These are phyloP conservation scores for Entomortierella chlamydospora DNA, from an alignment of 192 early-diverging fungal species.

Conservation along the genomic window DNA sequence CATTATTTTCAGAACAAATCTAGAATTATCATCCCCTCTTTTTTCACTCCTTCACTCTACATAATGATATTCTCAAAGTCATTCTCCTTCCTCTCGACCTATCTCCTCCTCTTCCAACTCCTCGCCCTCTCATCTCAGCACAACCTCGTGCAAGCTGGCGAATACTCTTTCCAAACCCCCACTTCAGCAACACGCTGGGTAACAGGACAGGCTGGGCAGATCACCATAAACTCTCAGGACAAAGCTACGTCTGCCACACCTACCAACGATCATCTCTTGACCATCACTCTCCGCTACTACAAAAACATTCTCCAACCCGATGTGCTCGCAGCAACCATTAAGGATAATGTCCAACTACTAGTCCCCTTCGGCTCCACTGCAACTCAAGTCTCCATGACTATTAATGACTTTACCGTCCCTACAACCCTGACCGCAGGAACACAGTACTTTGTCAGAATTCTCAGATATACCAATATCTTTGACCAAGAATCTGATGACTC, in stretches of 20 bases:
- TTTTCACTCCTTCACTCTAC: not conserved
- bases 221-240: slow-evolving; percentile 21
- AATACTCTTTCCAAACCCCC: slow-evolving; percentile 22
- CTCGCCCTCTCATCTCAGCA: not conserved
- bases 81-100: not conserved
- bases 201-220: slow-evolving; percentile 15
- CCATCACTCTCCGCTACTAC: slow-evolving; percentile 8
- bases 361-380: slow-evolving; percentile 4
- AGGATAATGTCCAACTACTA: slow-evolving; percentile 26
- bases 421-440: slow-evolving; percentile 13
- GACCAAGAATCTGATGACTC: slow-evolving; percentile 2
- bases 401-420: slow-evolving; percentile 31
- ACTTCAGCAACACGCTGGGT: slow-evolving; percentile 37
- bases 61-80: not conserved
- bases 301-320: slow-evolving; percentile 2
- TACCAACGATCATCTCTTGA: slow-evolving; percentile 15
- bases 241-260: slow-evolving; percentile 11
- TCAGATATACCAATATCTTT: slow-evolving; percentile 15
- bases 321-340: slow-evolving; percentile 5
- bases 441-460: slow-evolving; percentile 23
- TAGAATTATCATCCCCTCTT: too few species aligned
- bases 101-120: not conserved
- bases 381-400: slow-evolving; percentile 5
- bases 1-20: too few species aligned
- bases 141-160: slow-evolving; percentile 4